A percentile compares a stretch with the other conserved stretches of the same genome.
These are phyloP conservation scores for Glutinoglossum americanum DNA, from an alignment of 495 filamentous ascomycete species.

Conservation along the genomic window DNA sequence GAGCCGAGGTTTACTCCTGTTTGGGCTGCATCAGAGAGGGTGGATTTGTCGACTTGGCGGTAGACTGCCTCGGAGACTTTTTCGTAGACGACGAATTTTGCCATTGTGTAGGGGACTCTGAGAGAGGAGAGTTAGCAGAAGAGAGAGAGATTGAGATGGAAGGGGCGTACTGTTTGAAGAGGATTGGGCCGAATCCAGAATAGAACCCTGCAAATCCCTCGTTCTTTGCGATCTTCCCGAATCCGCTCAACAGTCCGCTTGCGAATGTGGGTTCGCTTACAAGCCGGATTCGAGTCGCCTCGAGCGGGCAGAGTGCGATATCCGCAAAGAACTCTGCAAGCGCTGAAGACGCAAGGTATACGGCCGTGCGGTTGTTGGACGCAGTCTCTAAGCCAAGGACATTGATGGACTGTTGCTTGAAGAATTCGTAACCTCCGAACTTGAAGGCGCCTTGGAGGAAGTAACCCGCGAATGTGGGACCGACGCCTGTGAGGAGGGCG, in stretches of 20 bases:
- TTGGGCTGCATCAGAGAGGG: conserved; percentile 48
- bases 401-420: conserved; percentile 88
- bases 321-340: conserved; percentile 83
- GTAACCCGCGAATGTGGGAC: conserved; percentile 77
- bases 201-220: conserved; percentile 85
- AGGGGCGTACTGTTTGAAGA: conserved; percentile 78
- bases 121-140: not conserved
- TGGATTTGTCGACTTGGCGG: conserved; percentile 51
- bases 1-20: conserved; percentile 84
- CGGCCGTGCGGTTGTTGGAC: conserved; percentile 63
- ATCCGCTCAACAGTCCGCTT: conserved; percentile 57
- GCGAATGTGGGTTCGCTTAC: conserved; percentile 80
- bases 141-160: no score
- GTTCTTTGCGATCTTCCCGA: conserved; percentile 63
- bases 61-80: conserved; percentile 75
- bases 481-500: conserved; percentile 71
- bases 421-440: conserved; percentile 88
- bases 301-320: conserved; percentile 81
- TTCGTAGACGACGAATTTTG: conserved; percentile 99
- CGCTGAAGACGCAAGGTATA: conserved; percentile 74
- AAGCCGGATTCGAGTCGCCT: conserved; percentile 89
- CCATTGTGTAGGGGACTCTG: conserved; percentile 98
- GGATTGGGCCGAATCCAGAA: conserved; percentile 79
- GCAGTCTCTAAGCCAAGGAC: conserved; percentile 57
- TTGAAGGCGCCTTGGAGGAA: conserved; percentile 92